A percentile compares a stretch with the other conserved stretches of the same genome.
Evolutionary conservation across 108 stramenopile genomes (phyloP).

Genomic region (Fragilariopsis cylindrus): DNA sequence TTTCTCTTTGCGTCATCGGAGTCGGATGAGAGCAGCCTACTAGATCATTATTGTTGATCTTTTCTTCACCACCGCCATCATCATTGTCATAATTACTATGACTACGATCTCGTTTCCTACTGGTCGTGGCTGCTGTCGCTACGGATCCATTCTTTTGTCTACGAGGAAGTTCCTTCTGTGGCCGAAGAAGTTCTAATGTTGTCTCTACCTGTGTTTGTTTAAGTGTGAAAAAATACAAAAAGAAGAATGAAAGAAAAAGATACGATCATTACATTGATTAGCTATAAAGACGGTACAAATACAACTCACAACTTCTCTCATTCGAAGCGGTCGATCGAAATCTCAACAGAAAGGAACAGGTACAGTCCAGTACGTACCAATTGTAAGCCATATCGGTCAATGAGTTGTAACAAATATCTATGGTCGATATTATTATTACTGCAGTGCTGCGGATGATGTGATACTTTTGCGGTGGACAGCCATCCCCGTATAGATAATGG

Average conservation of each 20-base stretch:
- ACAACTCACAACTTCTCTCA: too few species aligned
- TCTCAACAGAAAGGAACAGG: too few species aligned
- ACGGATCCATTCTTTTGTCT: not conserved
- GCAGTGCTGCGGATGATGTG: not conserved
- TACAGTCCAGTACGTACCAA: not conserved
- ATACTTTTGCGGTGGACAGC: not conserved
- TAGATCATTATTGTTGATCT: not conserved
- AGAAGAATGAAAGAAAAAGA: too few species aligned
- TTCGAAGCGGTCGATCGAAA: too few species aligned
- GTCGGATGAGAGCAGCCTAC: not conserved
- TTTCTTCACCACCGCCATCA: not conserved
- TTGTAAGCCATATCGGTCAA: not conserved
- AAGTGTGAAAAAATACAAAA: too few species aligned
- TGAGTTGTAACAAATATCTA: not conserved
- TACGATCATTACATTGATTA: too few species aligned
- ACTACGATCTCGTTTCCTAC: not conserved
- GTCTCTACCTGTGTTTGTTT: not conserved
- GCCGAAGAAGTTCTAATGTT: constrained; percentile 8
- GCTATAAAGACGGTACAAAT: too few species aligned
- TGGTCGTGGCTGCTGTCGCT: not conserved
- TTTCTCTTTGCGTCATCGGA: not conserved
- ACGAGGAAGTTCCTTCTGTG: not conserved
- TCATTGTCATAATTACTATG: not conserved
- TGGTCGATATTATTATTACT: not conserved
- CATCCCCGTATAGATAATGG: not conserved